Evolutionary conservation across 2,329 filamentous ascomycete species (phyloP).

Genomic region (Neonectria punicea): DNA sequence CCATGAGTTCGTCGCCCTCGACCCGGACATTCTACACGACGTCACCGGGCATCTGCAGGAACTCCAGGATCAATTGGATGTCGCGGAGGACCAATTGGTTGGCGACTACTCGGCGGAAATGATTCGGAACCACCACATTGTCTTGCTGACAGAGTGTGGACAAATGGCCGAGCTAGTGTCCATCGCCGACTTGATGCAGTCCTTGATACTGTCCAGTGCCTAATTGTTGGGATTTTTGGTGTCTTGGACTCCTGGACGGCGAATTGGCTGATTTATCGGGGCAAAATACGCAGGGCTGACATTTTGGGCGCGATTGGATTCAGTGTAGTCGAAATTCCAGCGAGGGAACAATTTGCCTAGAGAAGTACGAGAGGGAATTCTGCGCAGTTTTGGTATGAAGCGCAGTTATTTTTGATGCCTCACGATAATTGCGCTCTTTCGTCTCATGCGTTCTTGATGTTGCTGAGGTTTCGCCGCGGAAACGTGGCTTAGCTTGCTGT

Average conservation of each 20-base stretch:
- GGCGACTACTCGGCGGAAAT: constrained; percentile 11
- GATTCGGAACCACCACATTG: constrained; percentile 32
- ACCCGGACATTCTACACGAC: constrained; percentile 32
- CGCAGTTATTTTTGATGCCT: background rate
- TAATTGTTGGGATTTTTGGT: background rate
- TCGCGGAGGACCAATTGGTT: background rate
- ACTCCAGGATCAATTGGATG: constrained; percentile 27
- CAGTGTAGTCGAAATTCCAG: background rate
- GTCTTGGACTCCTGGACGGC: background rate
- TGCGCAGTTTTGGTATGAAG: background rate
- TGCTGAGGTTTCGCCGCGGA: background rate
- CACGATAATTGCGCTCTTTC: background rate
- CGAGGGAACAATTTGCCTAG: background rate
- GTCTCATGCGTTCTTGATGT: background rate
- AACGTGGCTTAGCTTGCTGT: background rate
- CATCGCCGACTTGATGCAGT: constrained; percentile 27
- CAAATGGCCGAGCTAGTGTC: constrained; percentile 22
- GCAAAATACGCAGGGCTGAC: background rate
- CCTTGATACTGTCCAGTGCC: constrained; percentile 13
- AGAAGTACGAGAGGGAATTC: background rate
- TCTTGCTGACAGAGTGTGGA: constrained; percentile 23
- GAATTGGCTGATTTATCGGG: background rate
- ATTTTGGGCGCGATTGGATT: background rate
- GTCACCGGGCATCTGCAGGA: constrained; percentile 24
- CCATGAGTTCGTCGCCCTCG: constrained; percentile 27